A percentile compares a stretch with the other conserved stretches of the same genome.
These are phyloP conservation scores for Silene conica DNA, from an alignment of 148 eudicot species.

Conservation along the genomic window DNA sequence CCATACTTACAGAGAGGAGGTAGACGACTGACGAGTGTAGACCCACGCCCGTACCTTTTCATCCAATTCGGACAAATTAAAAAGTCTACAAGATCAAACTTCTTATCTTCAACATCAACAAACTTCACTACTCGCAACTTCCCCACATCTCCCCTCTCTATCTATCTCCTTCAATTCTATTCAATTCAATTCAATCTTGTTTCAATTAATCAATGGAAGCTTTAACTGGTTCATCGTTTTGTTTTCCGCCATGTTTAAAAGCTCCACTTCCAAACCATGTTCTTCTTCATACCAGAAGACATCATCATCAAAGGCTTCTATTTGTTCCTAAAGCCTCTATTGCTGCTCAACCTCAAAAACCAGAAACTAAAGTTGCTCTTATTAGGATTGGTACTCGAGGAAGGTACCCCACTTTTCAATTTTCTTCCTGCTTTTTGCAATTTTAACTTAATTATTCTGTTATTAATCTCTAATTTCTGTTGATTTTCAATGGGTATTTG, in stretches of 20 bases:
- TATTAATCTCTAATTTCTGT: not conserved
- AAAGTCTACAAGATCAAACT: conserved; percentile 6
- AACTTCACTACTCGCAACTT: not conserved
- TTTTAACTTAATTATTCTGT: not conserved
- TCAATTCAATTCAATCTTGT: conserved; percentile 9
- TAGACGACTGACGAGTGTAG: too few relatives aligned
- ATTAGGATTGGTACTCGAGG: conserved; percentile 90
- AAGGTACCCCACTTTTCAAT: conserved; percentile 46
- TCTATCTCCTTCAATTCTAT: not conserved
- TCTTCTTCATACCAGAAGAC: conserved; percentile 23
- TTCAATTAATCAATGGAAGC: conserved; percentile 31
- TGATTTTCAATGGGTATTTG: not conserved
- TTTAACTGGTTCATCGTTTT: conserved; percentile 30
- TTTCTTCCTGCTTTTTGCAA: conserved; percentile 7
- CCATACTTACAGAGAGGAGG: too few relatives aligned
- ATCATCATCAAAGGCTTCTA: conserved; percentile 3
- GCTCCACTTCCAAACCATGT: conserved; percentile 21
- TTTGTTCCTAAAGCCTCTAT: conserved; percentile 49
- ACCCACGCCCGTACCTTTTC: not conserved
- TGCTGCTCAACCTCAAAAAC: conserved; percentile 50
- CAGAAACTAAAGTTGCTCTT: conserved; percentile 52
- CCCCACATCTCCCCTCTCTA: not conserved
- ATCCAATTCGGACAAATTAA: not conserved
- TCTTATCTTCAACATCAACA: not conserved
- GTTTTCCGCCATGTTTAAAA: conserved; percentile 36